A percentile compares a stretch with the other conserved stretches of the same genome.
These are phyloP conservation scores for Bruguiera hainesii DNA, from an alignment of 441 rosid species.

Conservation along the genomic window DNA sequence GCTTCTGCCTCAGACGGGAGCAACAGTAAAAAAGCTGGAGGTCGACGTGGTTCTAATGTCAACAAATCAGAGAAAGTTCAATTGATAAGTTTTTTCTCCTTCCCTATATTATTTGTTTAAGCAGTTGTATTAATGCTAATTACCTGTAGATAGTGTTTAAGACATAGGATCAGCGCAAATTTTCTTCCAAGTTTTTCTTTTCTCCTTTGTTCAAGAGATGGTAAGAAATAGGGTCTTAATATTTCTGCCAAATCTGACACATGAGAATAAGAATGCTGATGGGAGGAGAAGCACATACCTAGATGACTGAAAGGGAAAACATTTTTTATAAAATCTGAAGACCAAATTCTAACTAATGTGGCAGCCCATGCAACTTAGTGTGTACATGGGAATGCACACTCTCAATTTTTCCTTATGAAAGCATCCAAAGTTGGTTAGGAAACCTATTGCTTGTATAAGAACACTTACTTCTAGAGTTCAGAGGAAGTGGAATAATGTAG, in stretches of 20 bases:
- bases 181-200: background rate
- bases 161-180: background rate
- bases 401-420: background rate
- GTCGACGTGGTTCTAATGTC: slow-evolving; percentile 75
- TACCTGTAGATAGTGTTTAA: background rate
- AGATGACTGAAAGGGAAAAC: background rate
- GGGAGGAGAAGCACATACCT: background rate
- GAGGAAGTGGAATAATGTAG: too few species aligned
- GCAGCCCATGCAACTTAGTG: background rate
- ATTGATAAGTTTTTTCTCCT: slow-evolving; percentile 48
- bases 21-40: slow-evolving; percentile 55
- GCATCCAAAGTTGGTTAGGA: background rate
- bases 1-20: slow-evolving; percentile 59
- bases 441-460: too few species aligned
- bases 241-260: too few species aligned
- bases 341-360: background rate
- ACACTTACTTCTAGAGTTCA: too few species aligned
- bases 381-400: background rate
- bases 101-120: background rate
- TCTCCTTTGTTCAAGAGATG: too few species aligned
- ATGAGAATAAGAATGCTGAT: too few species aligned
- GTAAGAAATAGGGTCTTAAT: too few species aligned
- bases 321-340: background rate
- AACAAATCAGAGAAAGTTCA: slow-evolving; percentile 96
- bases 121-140: slow-evolving; percentile 6